Conservation (phyloP, 83 land plant genomes). For the Picea abies region DNA sequence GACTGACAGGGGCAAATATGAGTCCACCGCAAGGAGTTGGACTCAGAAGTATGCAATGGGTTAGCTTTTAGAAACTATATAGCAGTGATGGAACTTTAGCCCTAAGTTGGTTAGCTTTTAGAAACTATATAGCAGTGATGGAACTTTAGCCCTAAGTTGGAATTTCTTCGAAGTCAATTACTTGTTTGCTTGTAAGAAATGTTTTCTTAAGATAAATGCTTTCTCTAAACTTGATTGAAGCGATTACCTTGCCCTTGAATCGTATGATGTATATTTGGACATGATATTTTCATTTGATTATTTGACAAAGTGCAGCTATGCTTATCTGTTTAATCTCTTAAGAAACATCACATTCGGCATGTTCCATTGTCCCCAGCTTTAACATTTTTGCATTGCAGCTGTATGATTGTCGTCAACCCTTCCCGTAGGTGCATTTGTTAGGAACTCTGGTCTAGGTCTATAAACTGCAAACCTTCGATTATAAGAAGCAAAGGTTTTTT, state of each 20-base stretch:
- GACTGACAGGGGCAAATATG: slow-evolving; percentile 53
- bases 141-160: slow-evolving; percentile 1
- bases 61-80: slow-evolving; percentile 11
- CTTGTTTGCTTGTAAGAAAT: slow-evolving; percentile 14
- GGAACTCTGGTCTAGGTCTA: too few relatives aligned
- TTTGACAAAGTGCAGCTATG: too few relatives aligned
- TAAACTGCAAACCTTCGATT: too few relatives aligned
- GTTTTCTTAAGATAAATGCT: background rate
- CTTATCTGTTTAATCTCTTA: too few relatives aligned
- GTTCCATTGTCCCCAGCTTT: too few relatives aligned
- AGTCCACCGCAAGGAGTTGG: slow-evolving; percentile 53
- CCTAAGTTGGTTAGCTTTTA: background rate
- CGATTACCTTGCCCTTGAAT: background rate
- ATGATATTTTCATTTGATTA: too few relatives aligned
- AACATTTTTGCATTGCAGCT: too few relatives aligned
- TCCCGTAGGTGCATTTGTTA: too few relatives aligned
- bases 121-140: background rate
- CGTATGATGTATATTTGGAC: background rate
- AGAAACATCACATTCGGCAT: too few relatives aligned
- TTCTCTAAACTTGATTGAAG: background rate
- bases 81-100: background rate
- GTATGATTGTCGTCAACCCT: too few relatives aligned
- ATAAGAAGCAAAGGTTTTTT: too few relatives aligned
- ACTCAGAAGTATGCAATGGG: slow-evolving; percentile 51
- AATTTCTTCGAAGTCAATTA: slow-evolving; percentile 5